Base-by-base conservation (phyloP, 2,329 filamentous ascomycete species). In the Coleophoma cylindrospora region DNA sequence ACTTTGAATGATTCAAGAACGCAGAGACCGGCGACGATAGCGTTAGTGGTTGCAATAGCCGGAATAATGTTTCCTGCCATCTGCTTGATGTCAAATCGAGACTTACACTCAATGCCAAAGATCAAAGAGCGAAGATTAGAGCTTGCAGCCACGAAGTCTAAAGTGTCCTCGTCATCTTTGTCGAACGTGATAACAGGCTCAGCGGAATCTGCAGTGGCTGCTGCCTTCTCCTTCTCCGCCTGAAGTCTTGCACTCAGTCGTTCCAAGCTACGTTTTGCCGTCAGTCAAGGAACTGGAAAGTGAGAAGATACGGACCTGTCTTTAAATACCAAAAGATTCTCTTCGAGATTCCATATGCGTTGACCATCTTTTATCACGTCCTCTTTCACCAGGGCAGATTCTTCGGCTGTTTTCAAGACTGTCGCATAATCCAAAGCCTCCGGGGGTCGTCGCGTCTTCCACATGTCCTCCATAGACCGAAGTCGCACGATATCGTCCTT, bases 21-120 rank as follows among this genome's bases (percentile, higher is more conserved):
- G 64, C 91, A 97, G 10, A 99, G 78, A 12, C 90, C 87, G 14
- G 94, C 94, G 2, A 94, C 92, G 67, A 97, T 95, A 14, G 94
- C 94, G 67, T 99, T 99, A 0, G 94, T 97, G 0, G 94, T 99
- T 5, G 94, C 94, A 64, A 99, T 99, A 2, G 94, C 94, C 1
- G 94, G 94, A 54, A 99, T 99, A 61, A 99, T 99, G 66, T 99
- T 99, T 48, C 94, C 94, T 4, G 94, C 94, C 92, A 97, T 99
- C 70, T 99, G 88, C 72, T 99, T 99, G 62, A 94, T 91, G 64
- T 97, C 91, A 64, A 97, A 99, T 52, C 95, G 90, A 19, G 91
- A 95, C 66, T 90, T 92, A 4, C 76, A 72, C 48, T 92, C 87
- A 51, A 99, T 96, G 50, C 84, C 87, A 64, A 99, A 99, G n/a